Evolutionary conservation across 768 basidiomycete species (phyloP).

Genomic region (Termitomyces titanicus): DNA sequence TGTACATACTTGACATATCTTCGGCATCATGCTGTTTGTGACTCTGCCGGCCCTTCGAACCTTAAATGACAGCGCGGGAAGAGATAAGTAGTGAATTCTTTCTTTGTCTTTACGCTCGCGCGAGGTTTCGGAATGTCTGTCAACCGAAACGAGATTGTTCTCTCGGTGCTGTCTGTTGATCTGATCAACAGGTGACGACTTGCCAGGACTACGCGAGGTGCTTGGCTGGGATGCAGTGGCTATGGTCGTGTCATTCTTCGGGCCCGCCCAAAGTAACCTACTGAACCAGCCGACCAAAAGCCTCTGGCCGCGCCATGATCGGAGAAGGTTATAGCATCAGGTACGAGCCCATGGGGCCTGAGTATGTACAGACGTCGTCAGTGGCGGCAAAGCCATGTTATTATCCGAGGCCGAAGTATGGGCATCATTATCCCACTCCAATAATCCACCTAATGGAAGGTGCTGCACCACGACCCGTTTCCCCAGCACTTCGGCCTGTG

Average conservation of each 20-base stretch:
- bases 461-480: constrained; percentile 98
- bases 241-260: background rate
- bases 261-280: background rate
- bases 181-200: background rate
- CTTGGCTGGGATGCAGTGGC: no score
- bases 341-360: constrained; percentile 8
- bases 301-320: background rate
- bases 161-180: constrained; percentile 1
- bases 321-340: background rate
- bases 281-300: background rate
- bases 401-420: constrained; percentile 8
- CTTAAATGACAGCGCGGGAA: constrained; percentile 18
- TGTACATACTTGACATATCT: constrained; percentile 1
- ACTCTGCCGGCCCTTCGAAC: constrained; percentile 2
- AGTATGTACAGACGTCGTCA: background rate
- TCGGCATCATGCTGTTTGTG: background rate
- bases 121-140: constrained; percentile 11
- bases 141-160: constrained; percentile 5
- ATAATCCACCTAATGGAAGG: constrained; percentile 76
- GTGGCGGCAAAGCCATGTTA: background rate
- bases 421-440: constrained; percentile 53
- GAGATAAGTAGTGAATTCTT: background rate
- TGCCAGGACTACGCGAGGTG: background rate
- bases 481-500: constrained; percentile 82
- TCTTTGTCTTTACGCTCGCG: constrained; percentile 9